Conservation (phyloP, 768 basidiomycete species). For the Gymnopilus dilepis region DNA sequence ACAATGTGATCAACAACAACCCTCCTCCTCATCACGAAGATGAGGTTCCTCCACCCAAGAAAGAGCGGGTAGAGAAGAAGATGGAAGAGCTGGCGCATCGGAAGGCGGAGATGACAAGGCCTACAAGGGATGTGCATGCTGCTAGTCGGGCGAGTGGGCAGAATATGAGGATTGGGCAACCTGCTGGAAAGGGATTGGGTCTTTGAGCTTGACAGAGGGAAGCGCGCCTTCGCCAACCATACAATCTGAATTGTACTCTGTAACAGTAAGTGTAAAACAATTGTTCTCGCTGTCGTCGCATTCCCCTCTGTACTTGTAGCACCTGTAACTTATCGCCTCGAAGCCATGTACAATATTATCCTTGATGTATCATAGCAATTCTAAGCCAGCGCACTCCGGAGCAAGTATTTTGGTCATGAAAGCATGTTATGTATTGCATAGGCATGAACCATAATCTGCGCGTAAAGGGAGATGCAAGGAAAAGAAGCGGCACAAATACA, state of each 20-base stretch:
- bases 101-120: slow-evolving; percentile 54
- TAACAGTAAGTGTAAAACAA: not conserved
- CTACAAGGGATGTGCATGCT: slow-evolving; percentile 47
- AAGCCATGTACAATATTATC: not conserved
- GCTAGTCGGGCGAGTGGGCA: slow-evolving; percentile 44
- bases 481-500: slow-evolving; percentile 24
- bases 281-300: no score
- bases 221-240: no score
- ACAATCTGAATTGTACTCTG: not conserved
- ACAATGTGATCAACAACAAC: not conserved
- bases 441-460: slow-evolving; percentile 33
- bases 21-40: slow-evolving; percentile 51
- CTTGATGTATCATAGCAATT: not conserved
- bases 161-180: slow-evolving; percentile 61
- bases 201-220: slow-evolving; percentile 22
- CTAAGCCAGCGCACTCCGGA: not conserved
- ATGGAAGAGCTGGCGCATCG: slow-evolving; percentile 48
- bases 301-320: slow-evolving; percentile 5
- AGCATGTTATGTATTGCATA: slow-evolving; percentile 33
- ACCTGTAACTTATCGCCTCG: not conserved
- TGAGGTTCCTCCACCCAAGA: slow-evolving; percentile 47
- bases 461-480: slow-evolving; percentile 27
- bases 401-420: slow-evolving; percentile 15
- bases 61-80: slow-evolving; percentile 56
- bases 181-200: slow-evolving; percentile 43